phyloP scores from a whole-genome alignment of 495 filamentous ascomycete genomes.

The Schizothecium vesticola region DNA sequence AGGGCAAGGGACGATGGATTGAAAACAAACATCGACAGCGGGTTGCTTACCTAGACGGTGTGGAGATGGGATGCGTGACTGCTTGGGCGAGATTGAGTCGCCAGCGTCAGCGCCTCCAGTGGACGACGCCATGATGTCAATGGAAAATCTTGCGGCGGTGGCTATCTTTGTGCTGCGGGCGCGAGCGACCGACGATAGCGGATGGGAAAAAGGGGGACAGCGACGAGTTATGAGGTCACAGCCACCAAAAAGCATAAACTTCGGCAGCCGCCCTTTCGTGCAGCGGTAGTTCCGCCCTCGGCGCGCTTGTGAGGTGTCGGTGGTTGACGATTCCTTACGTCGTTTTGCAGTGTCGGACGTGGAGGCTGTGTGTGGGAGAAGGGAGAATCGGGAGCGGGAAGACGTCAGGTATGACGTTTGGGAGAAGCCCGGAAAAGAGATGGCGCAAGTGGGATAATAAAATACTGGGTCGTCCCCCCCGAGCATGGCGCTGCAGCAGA shows the following conservation, averaged over 20 bases:
- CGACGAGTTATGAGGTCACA: conserved; percentile 32
- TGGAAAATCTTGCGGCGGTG: conserved; percentile 29
- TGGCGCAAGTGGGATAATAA: conserved; percentile 32
- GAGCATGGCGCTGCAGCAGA: not conserved
- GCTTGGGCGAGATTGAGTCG: conserved; percentile 36
- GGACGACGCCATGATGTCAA: conserved; percentile 40
- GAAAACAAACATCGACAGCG: conserved; percentile 3
- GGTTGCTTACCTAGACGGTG: conserved; percentile 30
- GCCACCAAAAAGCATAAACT: conserved; percentile 22
- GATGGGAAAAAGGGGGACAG: conserved; percentile 11
- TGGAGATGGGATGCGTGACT: conserved; percentile 28
- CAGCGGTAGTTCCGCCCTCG: conserved; percentile 18
- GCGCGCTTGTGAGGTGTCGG: conserved; percentile 12
- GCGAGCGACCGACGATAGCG: conserved; percentile 3
- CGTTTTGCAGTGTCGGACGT: conserved; percentile 17
- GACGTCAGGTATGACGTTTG: conserved; percentile 41
- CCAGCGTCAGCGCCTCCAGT: conserved; percentile 29
- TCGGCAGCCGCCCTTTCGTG: conserved; percentile 22
- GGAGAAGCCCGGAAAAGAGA: conserved; percentile 22
- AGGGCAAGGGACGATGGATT: not conserved
- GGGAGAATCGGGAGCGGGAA: conserved; percentile 27
- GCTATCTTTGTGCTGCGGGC: conserved; percentile 21
- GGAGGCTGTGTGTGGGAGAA: conserved; percentile 15
- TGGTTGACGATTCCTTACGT: conserved; percentile 25
- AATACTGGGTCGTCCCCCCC: conserved; percentile 24